Evolutionary conservation across 306 rosid genomes (phyloP).

Genomic region (Glycine soja): DNA sequence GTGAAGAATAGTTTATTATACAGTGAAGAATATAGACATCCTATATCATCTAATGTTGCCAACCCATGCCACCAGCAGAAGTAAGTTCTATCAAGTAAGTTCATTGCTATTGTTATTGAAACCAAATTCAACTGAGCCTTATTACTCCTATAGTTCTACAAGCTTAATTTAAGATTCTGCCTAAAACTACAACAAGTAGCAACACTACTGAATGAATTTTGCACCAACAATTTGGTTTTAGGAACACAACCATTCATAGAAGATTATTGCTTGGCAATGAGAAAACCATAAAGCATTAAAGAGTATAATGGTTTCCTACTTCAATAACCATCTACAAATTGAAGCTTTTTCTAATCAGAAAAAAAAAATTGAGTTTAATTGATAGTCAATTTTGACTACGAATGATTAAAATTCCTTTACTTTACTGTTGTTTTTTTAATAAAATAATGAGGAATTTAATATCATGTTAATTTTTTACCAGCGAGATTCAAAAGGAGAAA

Average conservation of each 20-base stretch:
- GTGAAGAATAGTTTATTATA: too few relatives aligned
- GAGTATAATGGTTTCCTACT: neutral
- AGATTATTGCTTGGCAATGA: conserved; percentile 14
- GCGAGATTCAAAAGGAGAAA: too few relatives aligned
- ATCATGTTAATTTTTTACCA: too few relatives aligned
- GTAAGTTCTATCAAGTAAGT: neutral
- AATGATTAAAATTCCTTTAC: too few relatives aligned
- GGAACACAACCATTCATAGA: conserved; percentile 10
- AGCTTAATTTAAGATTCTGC: neutral
- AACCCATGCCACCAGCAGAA: neutral
- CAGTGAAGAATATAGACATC: neutral
- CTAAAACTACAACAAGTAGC: neutral
- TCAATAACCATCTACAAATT: neutral
- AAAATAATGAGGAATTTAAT: too few relatives aligned
- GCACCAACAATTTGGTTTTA: conserved; percentile 31
- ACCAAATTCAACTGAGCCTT: conserved; percentile 22
- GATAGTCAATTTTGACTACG: too few relatives aligned
- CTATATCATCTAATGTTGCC: neutral
- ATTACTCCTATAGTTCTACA: conserved; percentile 15
- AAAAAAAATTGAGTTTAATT: too few relatives aligned
- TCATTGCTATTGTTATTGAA: neutral
- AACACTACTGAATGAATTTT: neutral
- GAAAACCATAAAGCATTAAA: conserved; percentile 7
- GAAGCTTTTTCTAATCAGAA: neutral
- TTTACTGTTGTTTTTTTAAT: too few relatives aligned